These are phyloP conservation scores for Aspergillus conjunctus DNA, from an alignment of 495 filamentous ascomycete genomes.

Conservation along the genomic window DNA sequence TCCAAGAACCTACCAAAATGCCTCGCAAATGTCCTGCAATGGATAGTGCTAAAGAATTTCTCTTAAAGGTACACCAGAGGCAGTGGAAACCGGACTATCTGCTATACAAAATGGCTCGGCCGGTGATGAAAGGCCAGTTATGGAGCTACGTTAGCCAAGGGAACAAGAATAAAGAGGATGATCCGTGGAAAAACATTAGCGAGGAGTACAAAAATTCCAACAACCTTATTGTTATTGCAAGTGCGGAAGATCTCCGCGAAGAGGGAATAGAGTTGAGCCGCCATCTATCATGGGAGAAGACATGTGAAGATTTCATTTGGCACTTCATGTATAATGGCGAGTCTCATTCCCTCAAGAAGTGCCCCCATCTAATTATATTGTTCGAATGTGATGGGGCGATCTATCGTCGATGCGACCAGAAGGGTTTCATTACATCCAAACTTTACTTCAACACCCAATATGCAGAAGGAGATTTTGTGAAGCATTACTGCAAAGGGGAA, in stretches of 20 bases:
- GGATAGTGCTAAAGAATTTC: not conserved
- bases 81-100: not conserved
- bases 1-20: slow-evolving; percentile 3
- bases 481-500: slow-evolving; percentile 1
- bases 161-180: not conserved
- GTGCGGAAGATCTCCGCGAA: slow-evolving; percentile 2
- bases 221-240: slow-evolving; percentile 2
- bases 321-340: slow-evolving; percentile 6
- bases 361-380: slow-evolving; percentile 3
- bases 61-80: not conserved
- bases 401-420: not conserved
- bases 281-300: slow-evolving; percentile 6
- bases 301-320: slow-evolving; percentile 6
- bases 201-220: slow-evolving; percentile 3
- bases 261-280: slow-evolving; percentile 3
- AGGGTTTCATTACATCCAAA: not conserved
- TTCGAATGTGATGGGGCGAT: slow-evolving; percentile 1
- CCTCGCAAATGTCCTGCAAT: not conserved
- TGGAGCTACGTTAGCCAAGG: not conserved
- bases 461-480: not conserved
- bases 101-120: not conserved
- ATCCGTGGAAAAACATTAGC: not conserved
- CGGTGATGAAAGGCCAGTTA: not conserved
- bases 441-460: not conserved
- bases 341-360: slow-evolving; percentile 4